Evolutionary conservation across 2,329 filamentous ascomycete species (phyloP).

Genomic region (Botrytis porri): DNA sequence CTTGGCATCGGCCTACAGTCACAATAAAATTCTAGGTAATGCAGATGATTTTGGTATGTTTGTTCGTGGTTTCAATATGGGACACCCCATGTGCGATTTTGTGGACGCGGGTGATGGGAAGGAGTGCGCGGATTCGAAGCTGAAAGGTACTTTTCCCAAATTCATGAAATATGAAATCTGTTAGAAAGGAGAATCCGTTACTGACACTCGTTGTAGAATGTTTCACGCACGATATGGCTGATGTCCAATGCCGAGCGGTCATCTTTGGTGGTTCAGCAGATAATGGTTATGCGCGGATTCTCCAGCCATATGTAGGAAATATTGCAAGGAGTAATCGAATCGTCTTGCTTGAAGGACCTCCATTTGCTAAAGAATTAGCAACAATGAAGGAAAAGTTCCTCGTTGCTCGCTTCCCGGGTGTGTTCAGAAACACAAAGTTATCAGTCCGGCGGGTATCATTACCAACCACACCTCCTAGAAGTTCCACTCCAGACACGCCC

Average conservation of each 20-base stretch:
- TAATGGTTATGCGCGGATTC: slow-evolving; percentile 44
- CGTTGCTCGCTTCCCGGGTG: slow-evolving; percentile 10
- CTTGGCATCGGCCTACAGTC: slow-evolving; percentile 39
- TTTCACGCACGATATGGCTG: slow-evolving; percentile 38
- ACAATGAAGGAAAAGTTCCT: slow-evolving; percentile 36
- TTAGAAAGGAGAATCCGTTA: not conserved
- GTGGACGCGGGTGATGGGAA: slow-evolving; percentile 45
- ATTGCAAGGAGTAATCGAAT: slow-evolving; percentile 36
- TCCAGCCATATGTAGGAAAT: slow-evolving; percentile 37
- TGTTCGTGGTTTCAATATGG: slow-evolving; percentile 43
- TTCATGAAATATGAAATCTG: not conserved
- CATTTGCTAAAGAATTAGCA: slow-evolving; percentile 41
- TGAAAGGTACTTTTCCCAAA: slow-evolving; percentile 26
- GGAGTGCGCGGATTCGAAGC: slow-evolving; percentile 44
- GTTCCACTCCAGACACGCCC: slow-evolving; percentile 11
- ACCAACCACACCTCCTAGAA: slow-evolving; percentile 15
- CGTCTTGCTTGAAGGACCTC: slow-evolving; percentile 41
- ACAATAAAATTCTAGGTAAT: slow-evolving; percentile 33
- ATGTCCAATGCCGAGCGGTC: slow-evolving; percentile 43
- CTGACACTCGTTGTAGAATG: slow-evolving; percentile 30
- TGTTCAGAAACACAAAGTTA: slow-evolving; percentile 34
- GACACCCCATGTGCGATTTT: slow-evolving; percentile 40
- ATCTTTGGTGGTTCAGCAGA: slow-evolving; percentile 45
- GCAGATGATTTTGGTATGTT: slow-evolving; percentile 35
- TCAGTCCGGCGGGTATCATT: slow-evolving; percentile 21